Evolutionary conservation across 306 rosid genomes (phyloP).

Genomic region (Dalbergia cochinchinensis): DNA sequence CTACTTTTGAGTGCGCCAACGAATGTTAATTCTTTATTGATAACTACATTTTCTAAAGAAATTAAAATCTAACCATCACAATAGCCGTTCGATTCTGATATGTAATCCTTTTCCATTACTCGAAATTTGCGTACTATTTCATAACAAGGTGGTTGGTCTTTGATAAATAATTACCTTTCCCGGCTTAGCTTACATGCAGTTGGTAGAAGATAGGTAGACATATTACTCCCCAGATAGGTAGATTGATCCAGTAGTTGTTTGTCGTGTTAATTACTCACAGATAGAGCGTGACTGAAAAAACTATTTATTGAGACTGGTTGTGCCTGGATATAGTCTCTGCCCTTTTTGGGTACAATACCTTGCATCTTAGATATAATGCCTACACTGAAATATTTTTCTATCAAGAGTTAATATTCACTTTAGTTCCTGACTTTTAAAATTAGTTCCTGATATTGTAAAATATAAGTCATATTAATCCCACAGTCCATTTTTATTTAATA

Average conservation of each 20-base stretch:
- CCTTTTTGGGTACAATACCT: constrained; percentile 13
- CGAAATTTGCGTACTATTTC: not conserved
- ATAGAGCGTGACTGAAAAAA: not conserved
- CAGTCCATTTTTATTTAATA: too few relatives aligned
- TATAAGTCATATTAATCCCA: too few relatives aligned
- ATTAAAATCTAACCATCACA: not conserved
- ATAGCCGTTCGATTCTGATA: constrained; percentile 17
- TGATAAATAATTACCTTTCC: not conserved
- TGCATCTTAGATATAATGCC: constrained; percentile 14
- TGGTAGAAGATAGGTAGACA: constrained; percentile 11
- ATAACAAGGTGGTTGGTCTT: too few relatives aligned
- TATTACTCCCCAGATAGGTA: not conserved
- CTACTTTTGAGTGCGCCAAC: constrained; percentile 10
- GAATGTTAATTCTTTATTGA: not conserved
- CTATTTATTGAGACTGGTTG: not conserved
- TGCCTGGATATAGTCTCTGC: constrained; percentile 15
- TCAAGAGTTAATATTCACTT: not conserved
- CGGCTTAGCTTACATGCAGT: not conserved
- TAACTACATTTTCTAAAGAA: constrained; percentile 9
- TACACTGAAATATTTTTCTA: not conserved
- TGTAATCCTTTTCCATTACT: not conserved
- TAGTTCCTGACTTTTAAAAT: too few relatives aligned
- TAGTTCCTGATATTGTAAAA: too few relatives aligned
- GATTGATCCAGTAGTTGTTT: not conserved
- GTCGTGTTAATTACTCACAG: constrained; percentile 27